Evolutionary conservation across 2,329 filamentous ascomycete genomes (phyloP), one percentile per base, ranked within the genome.

Genomic region (Aspergillus sp.): DNA sequence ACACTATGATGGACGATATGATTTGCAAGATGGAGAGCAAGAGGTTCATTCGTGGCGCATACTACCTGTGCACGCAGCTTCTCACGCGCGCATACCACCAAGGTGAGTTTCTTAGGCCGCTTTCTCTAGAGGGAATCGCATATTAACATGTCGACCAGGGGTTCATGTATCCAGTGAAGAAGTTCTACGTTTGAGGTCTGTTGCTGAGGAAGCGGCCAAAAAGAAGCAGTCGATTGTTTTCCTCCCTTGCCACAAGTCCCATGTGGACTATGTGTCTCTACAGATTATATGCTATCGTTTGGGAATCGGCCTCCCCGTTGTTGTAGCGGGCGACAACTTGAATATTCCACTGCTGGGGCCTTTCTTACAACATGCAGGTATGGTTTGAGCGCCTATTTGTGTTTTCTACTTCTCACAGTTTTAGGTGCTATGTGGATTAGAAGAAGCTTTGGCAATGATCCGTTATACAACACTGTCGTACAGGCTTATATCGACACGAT

Each of bases 21-120:
- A 96, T 98, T 49, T 97, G 91, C 78, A 98, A 98, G 70, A 91
- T 97, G 77, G 93, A 98, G 68, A 94, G 86, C 74, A 94, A 90
- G 63, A 74, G 81, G 2, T 97, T 97, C 61, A 95, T 98, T 54
- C 77, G 93, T 39, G 82, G 88, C 26, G 91, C 93, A 37, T 97
- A 97, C 64, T 98, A 96, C 64, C 62, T 95, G 33, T 76, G 76
- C 38, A 95, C 90, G 1, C 91, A 97, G 68, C 75, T 97, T 37
- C 74, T 97, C 49, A 94, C 91, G 5, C 76, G 93, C 48, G 91
- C 93, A 5, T 98, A 98, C 65, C 90, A 97, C 60, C 91, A 97
- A 71, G 93, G 88, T 72, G 56, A 54, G 57, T 40, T 19, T 19
- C 19, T 19, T 19, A 19, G 19, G 19, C 19, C 19, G 19, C 19